phyloP scores from a whole-genome alignment of 2,329 filamentous ascomycete genomes.

The Colletotrichum liriopes region DNA sequence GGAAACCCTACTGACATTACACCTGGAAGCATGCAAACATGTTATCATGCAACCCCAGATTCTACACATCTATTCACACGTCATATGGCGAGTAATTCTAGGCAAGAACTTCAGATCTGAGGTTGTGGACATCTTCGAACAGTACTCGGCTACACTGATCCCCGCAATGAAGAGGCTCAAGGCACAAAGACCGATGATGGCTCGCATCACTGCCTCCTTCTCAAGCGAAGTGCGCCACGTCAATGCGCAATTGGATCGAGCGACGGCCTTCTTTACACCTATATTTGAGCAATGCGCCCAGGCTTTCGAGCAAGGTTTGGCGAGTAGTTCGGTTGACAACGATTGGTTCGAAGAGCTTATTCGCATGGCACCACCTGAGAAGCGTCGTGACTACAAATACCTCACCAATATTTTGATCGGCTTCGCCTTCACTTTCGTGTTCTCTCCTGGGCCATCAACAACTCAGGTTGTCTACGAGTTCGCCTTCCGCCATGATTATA shows the following conservation, averaged over 20 bases:
- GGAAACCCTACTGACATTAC: neutral
- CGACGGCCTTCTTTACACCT: constrained; percentile 19
- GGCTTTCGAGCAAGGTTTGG: constrained; percentile 6
- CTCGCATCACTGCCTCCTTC: constrained; percentile 32
- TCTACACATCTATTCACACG: constrained; percentile 34
- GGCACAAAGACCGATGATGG: constrained; percentile 32
- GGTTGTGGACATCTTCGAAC: constrained; percentile 28
- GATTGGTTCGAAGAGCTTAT: constrained; percentile 35
- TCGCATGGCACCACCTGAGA: constrained; percentile 30
- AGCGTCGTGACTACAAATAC: constrained; percentile 28
- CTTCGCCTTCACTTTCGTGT: constrained; percentile 35
- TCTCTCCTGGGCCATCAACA: constrained; percentile 32
- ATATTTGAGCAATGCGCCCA: constrained; percentile 20
- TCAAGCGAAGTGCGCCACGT: constrained; percentile 30
- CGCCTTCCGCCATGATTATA: constrained; percentile 35
- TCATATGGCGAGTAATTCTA: constrained; percentile 34
- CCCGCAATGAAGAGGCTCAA: constrained; percentile 35
- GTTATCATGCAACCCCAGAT: constrained; percentile 38
- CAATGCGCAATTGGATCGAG: constrained; percentile 23
- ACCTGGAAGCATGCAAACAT: neutral
- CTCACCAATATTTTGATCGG: constrained; percentile 39
- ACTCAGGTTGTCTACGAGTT: constrained; percentile 41
- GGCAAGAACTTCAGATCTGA: constrained; percentile 20
- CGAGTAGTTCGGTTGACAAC: constrained; percentile 2
- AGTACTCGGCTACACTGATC: constrained; percentile 33